Evolutionary conservation across 768 basidiomycete species (phyloP).

Genomic region (Neoboletus brunneissimus): DNA sequence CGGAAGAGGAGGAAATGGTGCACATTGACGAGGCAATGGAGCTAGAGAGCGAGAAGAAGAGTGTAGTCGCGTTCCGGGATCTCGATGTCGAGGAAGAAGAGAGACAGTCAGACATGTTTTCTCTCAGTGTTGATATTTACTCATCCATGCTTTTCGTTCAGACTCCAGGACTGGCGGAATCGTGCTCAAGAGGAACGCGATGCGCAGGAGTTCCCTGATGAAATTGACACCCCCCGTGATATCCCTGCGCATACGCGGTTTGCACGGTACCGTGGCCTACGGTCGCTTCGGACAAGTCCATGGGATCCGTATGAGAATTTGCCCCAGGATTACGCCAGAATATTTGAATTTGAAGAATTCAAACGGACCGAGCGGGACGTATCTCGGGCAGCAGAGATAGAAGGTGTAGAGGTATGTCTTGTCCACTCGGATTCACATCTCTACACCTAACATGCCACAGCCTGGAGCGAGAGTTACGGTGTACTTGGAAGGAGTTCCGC

Average conservation of each 20-base stretch:
- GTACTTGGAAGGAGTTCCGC: slow-evolving; percentile 71
- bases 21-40: slow-evolving; percentile 54
- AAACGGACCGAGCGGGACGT: slow-evolving; percentile 77
- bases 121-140: background rate
- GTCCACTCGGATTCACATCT: background rate
- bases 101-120: slow-evolving; percentile 59
- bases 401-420: slow-evolving; percentile 64
- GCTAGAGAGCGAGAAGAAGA: slow-evolving; percentile 53
- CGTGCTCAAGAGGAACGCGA: slow-evolving; percentile 75
- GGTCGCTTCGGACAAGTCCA: slow-evolving; percentile 89
- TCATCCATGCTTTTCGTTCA: slow-evolving; percentile 27
- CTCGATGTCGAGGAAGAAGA: slow-evolving; percentile 83
- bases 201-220: slow-evolving; percentile 90
- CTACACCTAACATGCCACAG: slow-evolving; percentile 37
- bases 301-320: slow-evolving; percentile 99
- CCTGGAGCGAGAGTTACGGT: slow-evolving; percentile 80
- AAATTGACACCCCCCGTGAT: slow-evolving; percentile 91
- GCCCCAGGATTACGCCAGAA: slow-evolving; percentile 88
- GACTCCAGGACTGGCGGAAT: slow-evolving; percentile 66
- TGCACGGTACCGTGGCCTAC: slow-evolving; percentile 87
- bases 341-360: slow-evolving; percentile 97
- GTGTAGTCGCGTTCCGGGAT: slow-evolving; percentile 65
- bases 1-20: slow-evolving; percentile 62
- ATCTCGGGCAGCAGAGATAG: slow-evolving; percentile 61
- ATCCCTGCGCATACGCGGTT: slow-evolving; percentile 77